phyloP scores from a whole-genome alignment of 768 basidiomycete genomes.

The Omphalotus guepiniiformis region DNA sequence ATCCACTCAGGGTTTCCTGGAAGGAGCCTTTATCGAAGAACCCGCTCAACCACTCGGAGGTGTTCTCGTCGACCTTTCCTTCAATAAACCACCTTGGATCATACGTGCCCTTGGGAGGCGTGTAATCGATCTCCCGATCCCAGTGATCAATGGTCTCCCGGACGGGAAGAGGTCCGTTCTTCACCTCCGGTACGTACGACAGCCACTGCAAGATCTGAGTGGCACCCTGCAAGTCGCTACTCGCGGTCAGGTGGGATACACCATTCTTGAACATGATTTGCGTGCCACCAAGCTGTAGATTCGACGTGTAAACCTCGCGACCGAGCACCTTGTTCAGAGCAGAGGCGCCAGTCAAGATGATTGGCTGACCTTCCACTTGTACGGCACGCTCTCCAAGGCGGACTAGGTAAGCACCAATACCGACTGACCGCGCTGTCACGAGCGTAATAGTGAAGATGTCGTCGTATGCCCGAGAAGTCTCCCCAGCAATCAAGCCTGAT shows the following conservation, averaged over 20 bases:
- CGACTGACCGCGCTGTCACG: conserved; percentile 97
- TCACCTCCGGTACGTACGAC: conserved; percentile 85
- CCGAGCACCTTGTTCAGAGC: conserved; percentile 99
- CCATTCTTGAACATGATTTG: conserved; percentile 99
- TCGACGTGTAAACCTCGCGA: conserved; percentile 98
- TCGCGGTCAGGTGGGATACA: conserved; percentile 93
- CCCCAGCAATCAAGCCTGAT: conserved; percentile 97
- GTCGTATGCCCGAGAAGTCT: conserved; percentile 97
- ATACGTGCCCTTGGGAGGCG: conserved; percentile 90
- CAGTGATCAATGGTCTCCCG: conserved; percentile 70
- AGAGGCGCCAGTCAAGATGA: conserved; percentile 95
- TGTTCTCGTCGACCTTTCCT: conserved; percentile 84
- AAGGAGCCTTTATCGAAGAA: conserved; percentile 98
- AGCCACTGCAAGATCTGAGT: conserved; percentile 93
- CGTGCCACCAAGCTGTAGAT: conserved; percentile 98
- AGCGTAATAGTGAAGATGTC: conserved; percentile 99
- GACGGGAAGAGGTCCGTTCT: conserved; percentile 77
- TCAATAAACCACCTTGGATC: conserved; percentile 98
- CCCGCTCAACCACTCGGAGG: conserved; percentile 74
- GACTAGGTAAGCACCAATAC: conserved; percentile 98
- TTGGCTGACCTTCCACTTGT: conserved; percentile 98
- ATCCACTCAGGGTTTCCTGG: conserved; percentile 98
- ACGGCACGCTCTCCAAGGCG: conserved; percentile 96
- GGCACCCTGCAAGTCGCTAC: conserved; percentile 93
- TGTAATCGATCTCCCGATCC: conserved; percentile 91